Evolutionary conservation across 1,284 basidiomycete genomes (phyloP), one percentile per base, ranked within the genome.

Genomic region (Pascua guehoae): DNA sequence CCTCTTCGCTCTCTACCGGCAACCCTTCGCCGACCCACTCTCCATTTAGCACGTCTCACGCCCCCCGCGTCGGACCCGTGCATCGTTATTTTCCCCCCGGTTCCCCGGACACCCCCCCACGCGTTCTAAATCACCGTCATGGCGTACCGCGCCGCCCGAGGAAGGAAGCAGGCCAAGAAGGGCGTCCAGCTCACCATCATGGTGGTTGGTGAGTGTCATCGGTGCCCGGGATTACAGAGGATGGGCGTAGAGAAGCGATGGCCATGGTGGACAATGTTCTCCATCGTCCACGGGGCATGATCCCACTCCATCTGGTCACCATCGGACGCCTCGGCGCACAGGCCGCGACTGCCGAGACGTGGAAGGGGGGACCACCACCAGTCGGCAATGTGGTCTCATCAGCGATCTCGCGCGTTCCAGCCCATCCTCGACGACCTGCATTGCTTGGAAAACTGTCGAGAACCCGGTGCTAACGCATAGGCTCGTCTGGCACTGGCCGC

Each of bases 141-240:
- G 69, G 65, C 68, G 15, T 71, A 89, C 68, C 86, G 88, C 73
- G 85, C 88, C 80, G 87, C 89, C 73, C 85, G 88, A 77, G 88
- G 87, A 61, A 73, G 80, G 47, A 95, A 93, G 82, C 93, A 93
- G 79, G 91, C 89, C 78, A 96, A 95, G 82, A 95, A 95, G 85
- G 91, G 91, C 78, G 89, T 95, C 54, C 92, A 94, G 81, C 91
- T 95, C 81, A 95, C 91, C 67, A 77, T 93, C 67, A 93, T 92
- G 91, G 91, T 94, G 53, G 91, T 94, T 71, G 91, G 91, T 93
- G 61, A 71, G 78, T 74, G 43, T 49, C 40, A 32, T 32, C 24
- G 24, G 24, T 32, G 24, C 24, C 24, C 24, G 3, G 24, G 24
- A 7, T 32, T 32, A 32, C 7, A 7, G 7, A 32, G 24, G 24